Conservation (phyloP, 768 basidiomycete species). For the Leccinum obscurum region DNA sequence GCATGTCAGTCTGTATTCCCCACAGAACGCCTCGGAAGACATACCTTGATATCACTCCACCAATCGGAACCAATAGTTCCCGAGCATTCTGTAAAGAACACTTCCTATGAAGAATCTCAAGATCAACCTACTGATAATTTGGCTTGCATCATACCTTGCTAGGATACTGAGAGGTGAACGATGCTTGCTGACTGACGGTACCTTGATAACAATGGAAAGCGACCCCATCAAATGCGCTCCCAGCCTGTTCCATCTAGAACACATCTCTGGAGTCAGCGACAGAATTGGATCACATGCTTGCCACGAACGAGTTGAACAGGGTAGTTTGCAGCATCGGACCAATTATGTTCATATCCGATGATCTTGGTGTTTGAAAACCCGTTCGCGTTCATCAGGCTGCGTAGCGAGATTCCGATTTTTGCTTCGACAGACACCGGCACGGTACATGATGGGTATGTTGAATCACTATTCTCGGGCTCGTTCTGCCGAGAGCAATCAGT, state of each 20-base stretch:
- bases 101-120: constrained; percentile 27
- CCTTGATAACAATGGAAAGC: constrained; percentile 76
- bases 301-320: constrained; percentile 52
- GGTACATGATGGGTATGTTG: constrained; percentile 66
- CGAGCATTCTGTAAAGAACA: constrained; percentile 61
- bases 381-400: constrained; percentile 60
- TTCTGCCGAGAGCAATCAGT: constrained; percentile 38
- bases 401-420: constrained; percentile 53
- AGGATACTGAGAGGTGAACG: constrained; percentile 57
- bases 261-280: constrained; percentile 1
- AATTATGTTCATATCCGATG: constrained; percentile 75
- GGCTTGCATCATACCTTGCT: constrained; percentile 38
- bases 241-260: constrained; percentile 53
- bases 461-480: constrained; percentile 53
- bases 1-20: constrained; percentile 11
- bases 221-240: constrained; percentile 59
- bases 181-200: constrained; percentile 49
- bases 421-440: constrained; percentile 59
- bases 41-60: constrained; percentile 79
- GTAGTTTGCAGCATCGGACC: constrained; percentile 64
- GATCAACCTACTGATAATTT: neutral
- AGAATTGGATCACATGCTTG: neutral
- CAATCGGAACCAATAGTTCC: constrained; percentile 69
- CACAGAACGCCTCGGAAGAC: neutral
- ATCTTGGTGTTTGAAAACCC: constrained; percentile 60